Evolutionary conservation across 2,329 filamentous ascomycete species (phyloP).

Genomic region (Colletotrichum sp.): DNA sequence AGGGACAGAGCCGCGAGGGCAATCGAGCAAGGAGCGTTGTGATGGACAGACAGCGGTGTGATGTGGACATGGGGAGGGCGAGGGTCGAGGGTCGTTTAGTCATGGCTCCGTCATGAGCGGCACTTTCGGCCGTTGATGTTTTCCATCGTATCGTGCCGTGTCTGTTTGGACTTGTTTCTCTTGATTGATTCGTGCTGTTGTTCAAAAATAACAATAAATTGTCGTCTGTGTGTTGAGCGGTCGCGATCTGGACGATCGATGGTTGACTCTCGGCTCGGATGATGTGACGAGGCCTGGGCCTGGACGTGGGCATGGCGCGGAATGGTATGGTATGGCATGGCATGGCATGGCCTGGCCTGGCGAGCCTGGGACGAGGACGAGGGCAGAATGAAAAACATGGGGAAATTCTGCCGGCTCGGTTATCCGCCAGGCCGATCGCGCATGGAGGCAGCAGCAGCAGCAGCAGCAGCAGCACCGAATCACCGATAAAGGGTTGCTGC

Average conservation of each 20-base stretch:
- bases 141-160: not conserved
- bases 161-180: not conserved
- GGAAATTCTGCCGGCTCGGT: not conserved
- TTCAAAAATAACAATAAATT: not conserved
- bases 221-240: not conserved
- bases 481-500: not conserved
- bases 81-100: not conserved
- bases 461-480: not conserved
- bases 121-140: not conserved
- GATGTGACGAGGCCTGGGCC: not conserved
- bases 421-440: not conserved
- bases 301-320: not conserved
- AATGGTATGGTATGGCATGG: not conserved
- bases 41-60: conserved; percentile 11
- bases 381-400: not conserved
- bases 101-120: not conserved
- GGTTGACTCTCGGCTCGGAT: not conserved
- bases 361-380: not conserved
- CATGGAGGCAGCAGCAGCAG: not conserved
- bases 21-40: not conserved
- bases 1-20: conserved; percentile 8
- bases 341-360: not conserved
- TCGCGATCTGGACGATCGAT: not conserved
- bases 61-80: not conserved
- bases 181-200: not conserved